These are phyloP conservation scores for Kodamaea fungicola DNA, from an alignment of 1,139 yeast species.

Conservation along the genomic window DNA sequence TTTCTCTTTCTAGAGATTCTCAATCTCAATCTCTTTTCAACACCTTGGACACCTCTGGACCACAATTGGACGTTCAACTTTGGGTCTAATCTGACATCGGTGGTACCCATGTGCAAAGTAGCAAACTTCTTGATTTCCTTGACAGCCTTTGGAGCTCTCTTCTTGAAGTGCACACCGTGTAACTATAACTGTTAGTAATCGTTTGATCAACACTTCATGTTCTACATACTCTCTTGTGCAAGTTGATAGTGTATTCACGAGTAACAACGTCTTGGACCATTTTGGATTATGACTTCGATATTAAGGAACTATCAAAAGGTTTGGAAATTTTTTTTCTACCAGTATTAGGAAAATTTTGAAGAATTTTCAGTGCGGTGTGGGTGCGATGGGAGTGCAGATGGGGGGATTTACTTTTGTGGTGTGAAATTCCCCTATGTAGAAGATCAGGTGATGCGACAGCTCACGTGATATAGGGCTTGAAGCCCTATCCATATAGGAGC, in stretches of 20 bases:
- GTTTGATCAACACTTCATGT: not conserved
- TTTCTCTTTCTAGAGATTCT: slow-evolving; percentile 99
- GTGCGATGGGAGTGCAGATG: slow-evolving; percentile 1
- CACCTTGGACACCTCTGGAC: slow-evolving; percentile 99
- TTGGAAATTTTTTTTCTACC: slow-evolving; percentile 6
- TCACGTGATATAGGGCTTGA: too few species aligned
- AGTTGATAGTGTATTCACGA: slow-evolving; percentile 99
- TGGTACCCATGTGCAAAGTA: slow-evolving; percentile 97
- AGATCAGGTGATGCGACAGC: too few species aligned
- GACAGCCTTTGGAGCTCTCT: slow-evolving; percentile 99
- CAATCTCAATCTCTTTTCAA: slow-evolving; percentile 96
- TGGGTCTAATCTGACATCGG: slow-evolving; percentile 99
- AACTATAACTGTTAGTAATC: slow-evolving; percentile 56
- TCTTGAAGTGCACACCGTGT: slow-evolving; percentile 98
- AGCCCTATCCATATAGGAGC: slow-evolving; percentile 10
- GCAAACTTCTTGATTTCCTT: slow-evolving; percentile 99
- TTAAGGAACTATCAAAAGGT: slow-evolving; percentile 6
- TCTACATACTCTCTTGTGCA: slow-evolving; percentile 94
- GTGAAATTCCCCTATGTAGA: not conserved
- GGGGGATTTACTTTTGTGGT: not conserved
- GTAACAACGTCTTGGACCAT: slow-evolving; percentile 99
- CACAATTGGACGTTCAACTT: slow-evolving; percentile 97
- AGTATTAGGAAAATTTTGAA: slow-evolving; percentile 5
- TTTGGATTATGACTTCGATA: slow-evolving; percentile 29
- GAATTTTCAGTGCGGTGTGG: slow-evolving; percentile 6